Percentiles rank a stretch among this genome's conserved stretches.
phyloP scores from a whole-genome alignment of 2,329 filamentous ascomycete genomes.

The Grosmannia serpens region DNA sequence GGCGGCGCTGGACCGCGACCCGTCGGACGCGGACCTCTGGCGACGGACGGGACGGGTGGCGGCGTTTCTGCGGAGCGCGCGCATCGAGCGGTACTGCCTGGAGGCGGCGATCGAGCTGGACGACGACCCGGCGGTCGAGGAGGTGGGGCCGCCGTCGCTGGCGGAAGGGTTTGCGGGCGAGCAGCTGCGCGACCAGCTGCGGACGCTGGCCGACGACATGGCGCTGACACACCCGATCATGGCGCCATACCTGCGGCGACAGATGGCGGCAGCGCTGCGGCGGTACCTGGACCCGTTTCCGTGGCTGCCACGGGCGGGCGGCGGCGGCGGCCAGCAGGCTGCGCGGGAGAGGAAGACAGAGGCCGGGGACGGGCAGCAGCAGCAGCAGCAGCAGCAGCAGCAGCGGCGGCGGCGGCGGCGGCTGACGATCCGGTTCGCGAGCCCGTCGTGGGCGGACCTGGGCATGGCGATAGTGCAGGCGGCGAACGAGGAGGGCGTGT shows the following conservation, averaged over 20 bases:
- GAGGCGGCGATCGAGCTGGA: constrained; percentile 57
- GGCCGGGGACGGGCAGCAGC: not conserved
- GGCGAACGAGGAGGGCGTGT: constrained; percentile 21
- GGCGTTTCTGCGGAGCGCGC: constrained; percentile 42
- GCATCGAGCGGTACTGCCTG: constrained; percentile 49
- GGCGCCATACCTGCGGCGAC: constrained; percentile 40
- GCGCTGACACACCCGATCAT: constrained; percentile 50
- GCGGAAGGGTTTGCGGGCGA: constrained; percentile 53
- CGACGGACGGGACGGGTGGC: constrained; percentile 46
- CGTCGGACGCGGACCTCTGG: constrained; percentile 57
- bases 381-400: constrained; percentile 1
- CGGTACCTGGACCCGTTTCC: constrained; percentile 50
- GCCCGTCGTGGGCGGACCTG: constrained; percentile 30
- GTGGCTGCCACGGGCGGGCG: constrained; percentile 42
- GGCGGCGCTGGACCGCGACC: constrained; percentile 50
- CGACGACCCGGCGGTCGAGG: constrained; percentile 51
- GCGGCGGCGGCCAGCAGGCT: no score
- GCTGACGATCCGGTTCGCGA: constrained; percentile 19
- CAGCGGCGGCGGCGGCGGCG: constrained; percentile 7
- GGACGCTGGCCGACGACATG: constrained; percentile 41
- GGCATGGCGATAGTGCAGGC: constrained; percentile 29
- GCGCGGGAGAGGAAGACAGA: no score
- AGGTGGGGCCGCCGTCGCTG: constrained; percentile 51
- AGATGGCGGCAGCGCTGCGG: constrained; percentile 38
- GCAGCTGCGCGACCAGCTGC: constrained; percentile 44